Evolutionary conservation across 148 eudicot species (phyloP).

Genomic region (Silene latifolia): DNA sequence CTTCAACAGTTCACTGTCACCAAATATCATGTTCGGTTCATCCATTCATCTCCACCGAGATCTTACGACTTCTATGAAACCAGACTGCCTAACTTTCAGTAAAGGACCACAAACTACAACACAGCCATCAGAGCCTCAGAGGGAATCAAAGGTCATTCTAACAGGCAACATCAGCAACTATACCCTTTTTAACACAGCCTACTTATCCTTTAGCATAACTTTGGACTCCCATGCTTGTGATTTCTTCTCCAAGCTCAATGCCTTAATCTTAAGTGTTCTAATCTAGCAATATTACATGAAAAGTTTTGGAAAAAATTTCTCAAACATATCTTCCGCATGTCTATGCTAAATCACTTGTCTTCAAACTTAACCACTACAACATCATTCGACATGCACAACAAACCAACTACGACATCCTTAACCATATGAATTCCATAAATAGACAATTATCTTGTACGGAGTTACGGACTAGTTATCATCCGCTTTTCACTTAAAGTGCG

Average conservation of each 20-base stretch:
- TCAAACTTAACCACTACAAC: background rate
- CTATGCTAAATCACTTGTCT: background rate
- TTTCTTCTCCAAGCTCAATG: background rate
- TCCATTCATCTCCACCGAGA: background rate
- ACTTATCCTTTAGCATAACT: background rate
- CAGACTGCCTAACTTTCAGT: background rate
- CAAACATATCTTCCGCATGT: background rate
- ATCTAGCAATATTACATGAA: background rate
- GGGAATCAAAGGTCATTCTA: background rate
- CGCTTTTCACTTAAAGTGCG: background rate
- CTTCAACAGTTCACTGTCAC: background rate
- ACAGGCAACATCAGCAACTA: background rate
- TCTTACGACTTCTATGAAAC: background rate
- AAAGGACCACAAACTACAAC: background rate
- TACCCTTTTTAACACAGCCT: background rate
- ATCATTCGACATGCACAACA: background rate
- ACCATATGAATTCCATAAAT: background rate
- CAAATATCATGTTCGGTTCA: background rate
- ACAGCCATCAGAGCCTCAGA: background rate
- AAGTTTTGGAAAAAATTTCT: background rate
- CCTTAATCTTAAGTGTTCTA: background rate
- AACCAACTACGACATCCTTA: slow-evolving; percentile 1
- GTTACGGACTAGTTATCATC: background rate
- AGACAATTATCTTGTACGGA: background rate
- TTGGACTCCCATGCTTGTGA: background rate